Percentiles rank a stretch among this genome's conserved stretches.
Evolutionary conservation across 192 early-diverging fungal genomes (phyloP).

Genomic region (Geranomyces variabilis): DNA sequence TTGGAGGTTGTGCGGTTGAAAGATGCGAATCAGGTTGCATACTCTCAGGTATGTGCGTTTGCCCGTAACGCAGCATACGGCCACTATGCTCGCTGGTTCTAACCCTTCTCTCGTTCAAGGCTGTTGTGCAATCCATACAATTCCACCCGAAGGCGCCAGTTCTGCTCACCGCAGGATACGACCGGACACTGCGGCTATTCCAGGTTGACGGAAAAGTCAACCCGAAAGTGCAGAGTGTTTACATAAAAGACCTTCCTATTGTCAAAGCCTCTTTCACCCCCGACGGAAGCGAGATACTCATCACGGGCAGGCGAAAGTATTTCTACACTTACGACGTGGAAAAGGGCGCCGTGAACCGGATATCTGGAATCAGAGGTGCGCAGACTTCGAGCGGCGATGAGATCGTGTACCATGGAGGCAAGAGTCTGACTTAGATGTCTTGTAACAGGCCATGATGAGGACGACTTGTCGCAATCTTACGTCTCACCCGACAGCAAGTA

Average conservation of each 20-base stretch:
- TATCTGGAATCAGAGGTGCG: constrained; percentile 69
- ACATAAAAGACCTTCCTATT: constrained; percentile 87
- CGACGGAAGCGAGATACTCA: constrained; percentile 73
- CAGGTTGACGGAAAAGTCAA: constrained; percentile 93
- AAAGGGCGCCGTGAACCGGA: constrained; percentile 68
- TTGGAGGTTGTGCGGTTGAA: constrained; percentile 70
- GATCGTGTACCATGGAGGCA: not conserved
- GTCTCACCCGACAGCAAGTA: constrained; percentile 72
- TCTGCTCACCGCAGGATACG: constrained; percentile 84
- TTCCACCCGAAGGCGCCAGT: constrained; percentile 93
- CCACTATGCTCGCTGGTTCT: no score
- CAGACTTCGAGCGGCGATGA: not conserved
- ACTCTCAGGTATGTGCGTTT: constrained; percentile 57
- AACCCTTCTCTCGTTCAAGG: constrained; percentile 35
- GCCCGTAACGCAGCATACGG: no score
- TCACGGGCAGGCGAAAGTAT: constrained; percentile 75
- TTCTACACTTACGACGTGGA: constrained; percentile 89
- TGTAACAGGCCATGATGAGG: constrained; percentile 62
- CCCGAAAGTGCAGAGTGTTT: constrained; percentile 87
- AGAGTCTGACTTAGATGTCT: not conserved
- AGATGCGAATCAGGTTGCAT: constrained; percentile 75
- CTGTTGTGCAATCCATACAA: constrained; percentile 65
- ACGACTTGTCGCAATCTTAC: constrained; percentile 70
- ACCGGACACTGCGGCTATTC: constrained; percentile 87
- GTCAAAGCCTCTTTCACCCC: constrained; percentile 74